Evolutionary conservation across 208 protist species (phyloP), one percentile per base, ranked within the genome.

Genomic region (Acanthamoeba sp.): DNA sequence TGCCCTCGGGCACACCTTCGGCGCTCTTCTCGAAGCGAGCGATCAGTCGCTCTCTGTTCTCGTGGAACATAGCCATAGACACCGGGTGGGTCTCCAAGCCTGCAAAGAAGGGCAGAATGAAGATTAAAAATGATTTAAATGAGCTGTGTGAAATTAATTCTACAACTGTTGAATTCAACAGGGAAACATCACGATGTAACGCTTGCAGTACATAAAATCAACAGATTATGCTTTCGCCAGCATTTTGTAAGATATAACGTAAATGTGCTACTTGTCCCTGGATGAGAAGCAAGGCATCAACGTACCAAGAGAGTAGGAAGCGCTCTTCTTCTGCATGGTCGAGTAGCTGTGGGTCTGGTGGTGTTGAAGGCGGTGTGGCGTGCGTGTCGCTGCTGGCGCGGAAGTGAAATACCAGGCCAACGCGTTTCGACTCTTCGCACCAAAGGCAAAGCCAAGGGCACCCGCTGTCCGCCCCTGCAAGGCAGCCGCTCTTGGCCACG

Each of bases 41-140:
- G 55, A 59, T 27, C 32, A 95, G 16, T 32, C 36, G 57, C 64
- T 71, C 69, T 24, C 93, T 76, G 59, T 88, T 89, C 22, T 34
- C 45, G 24, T 12, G 12, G 62, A 62, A 73, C 40, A 95, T 24
- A 10, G 64, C 22, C 45, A 48, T 66, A 1, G 93, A 57, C 93
- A 95, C 93, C 18, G 32, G 9, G 29, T 73, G 69, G n/a, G 93
- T 95, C 59, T 73, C 36, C 73, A 89, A 29, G 1, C 93, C 93
- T 59, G 55, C 20, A 59, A 4, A 16, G 22, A 59, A n/a, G n/a
- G n/a, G n/a, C n/a, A n/a, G n/a, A n/a, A n/a, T n/a, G n/a, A n/a
- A n/a, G n/a, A n/a, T n/a, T n/a, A n/a, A n/a, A n/a, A n/a, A n/a
- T n/a, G n/a, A n/a, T n/a, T n/a, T n/a, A n/a, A n/a, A n/a, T n/a